Evolutionary conservation across 2,329 filamentous ascomycete genomes (phyloP), one percentile per base, ranked within the genome.

Genomic region (Colletotrichum chlorophyti): DNA sequence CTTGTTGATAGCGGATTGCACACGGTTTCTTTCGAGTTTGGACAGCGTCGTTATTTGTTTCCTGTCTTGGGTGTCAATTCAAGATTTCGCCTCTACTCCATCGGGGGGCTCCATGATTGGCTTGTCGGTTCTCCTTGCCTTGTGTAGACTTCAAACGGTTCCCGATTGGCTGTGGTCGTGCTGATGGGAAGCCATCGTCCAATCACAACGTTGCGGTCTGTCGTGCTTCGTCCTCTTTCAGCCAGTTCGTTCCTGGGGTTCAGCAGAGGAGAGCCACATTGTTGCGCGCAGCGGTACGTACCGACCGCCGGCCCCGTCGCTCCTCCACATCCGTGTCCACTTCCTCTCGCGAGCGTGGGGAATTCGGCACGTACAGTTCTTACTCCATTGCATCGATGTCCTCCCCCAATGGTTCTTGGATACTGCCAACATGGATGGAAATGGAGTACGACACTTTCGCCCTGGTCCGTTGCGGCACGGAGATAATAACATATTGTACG

Each of bases 11-110:
- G 38, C 21, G 8, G 35, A 35, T 14, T 17, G 42, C 34, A 31
- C 15, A n/a, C n/a, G n/a, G n/a, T n/a, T 31, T 24, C 14, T 21
- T 26, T 32, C 8, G 21, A 31, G 14, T 26, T 45, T 23, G 24
- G 12, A 17, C 34, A 38, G 27, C 51, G 43, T 32, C 40, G 40
- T 47, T 17, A 40, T 53, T 32, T 21, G 47, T 24, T 15, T n/a
- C 26, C 26, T 21, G 47, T 24, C 14, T n/a, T 21, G 27, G 49
- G 51, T 43, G 51, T 55, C 52, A 50, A 60, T 60, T 50, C 55
- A 60, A 60, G 57, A 60, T 57, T 50, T 38, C 37, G 31, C 11
- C n/a, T 51, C 38, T 45, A 49, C 45, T 31, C 51, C 55, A 23
- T 43, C 15, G 15, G 38, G 11, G 38, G 42, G 24, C 24, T 7